Base-by-base conservation (phyloP, 106 monocot genomes). In the Dioscorea dumetorum region DNA sequence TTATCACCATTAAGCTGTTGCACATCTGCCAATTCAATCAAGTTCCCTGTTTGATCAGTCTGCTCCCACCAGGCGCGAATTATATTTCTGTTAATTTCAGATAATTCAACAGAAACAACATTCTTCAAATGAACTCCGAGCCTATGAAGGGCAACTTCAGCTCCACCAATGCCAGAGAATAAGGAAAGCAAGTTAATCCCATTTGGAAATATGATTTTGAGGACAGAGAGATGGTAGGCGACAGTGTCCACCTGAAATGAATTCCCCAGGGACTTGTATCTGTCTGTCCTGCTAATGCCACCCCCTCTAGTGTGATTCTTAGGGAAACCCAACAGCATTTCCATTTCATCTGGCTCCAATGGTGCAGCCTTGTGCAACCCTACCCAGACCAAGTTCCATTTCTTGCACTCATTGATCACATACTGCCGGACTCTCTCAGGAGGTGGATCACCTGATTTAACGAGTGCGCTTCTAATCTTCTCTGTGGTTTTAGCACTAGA, bases 161-260 rank as follows among this genome's bases (percentile, higher is more conserved):
- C 94, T 13, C 94, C 94, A 0, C 94, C 94, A 41, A 94, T 94
- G 10, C 94, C 94, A 0, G 87, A 82, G 56, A 87, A 94, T 0
- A 94, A 66, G 4, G 94, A 94, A 1, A 94, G 48, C 1, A 94
- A 70, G 1, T 33, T 82, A 0, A 94, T 80, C 2, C 94, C 94
- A 60, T 82, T 64, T 14, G 90, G 94, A 24, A 83, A 93, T 62
- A 88, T 49, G 11, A 69, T 77, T 61, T 76, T 90, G 23, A 94
- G 70, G 0, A 84, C 81, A 0, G 90, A 94, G 0, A 94, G 78
- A 33, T 87, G 94, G 61, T 85, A 90, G 0, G 90, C 94, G 5
- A 94, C 87, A 0, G 94, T 94, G 50, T 94, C 82, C 14, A 94
- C 72, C 50, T 94, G 87, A 63, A 94, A 94, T 10, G 90, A 90